phyloP scores from a whole-genome alignment of 2,329 filamentous ascomycete genomes.

The Colletotrichum sp. region DNA sequence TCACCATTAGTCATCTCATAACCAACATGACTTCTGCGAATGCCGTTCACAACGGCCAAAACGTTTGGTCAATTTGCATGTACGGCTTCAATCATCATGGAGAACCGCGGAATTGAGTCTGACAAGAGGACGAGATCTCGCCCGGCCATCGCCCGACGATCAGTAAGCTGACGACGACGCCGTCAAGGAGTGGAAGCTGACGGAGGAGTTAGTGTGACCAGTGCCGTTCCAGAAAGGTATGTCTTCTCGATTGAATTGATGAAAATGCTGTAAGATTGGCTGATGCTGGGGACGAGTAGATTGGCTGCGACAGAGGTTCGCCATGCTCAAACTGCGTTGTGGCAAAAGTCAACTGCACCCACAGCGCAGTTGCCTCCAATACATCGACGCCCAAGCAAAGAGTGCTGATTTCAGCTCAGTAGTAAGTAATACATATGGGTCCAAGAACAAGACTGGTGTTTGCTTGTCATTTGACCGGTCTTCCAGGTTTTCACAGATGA shows the following conservation, averaged over 20 bases:
- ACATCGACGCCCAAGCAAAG: slow-evolving; percentile 32
- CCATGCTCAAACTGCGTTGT: slow-evolving; percentile 39
- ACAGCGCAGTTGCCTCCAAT: slow-evolving; percentile 31
- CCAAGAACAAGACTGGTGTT: background rate
- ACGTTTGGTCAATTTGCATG: background rate
- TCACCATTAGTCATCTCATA: background rate
- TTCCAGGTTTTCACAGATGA: background rate
- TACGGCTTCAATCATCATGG: background rate
- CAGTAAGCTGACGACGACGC: slow-evolving; percentile 18
- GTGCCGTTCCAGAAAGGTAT: background rate
- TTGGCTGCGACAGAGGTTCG: slow-evolving; percentile 33
- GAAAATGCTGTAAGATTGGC: background rate
- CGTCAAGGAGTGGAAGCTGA: slow-evolving; percentile 24
- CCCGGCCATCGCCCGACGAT: slow-evolving; percentile 27
- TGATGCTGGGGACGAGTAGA: slow-evolving; percentile 15
- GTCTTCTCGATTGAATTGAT: background rate
- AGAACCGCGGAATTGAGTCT: slow-evolving; percentile 18
- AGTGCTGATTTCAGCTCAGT: slow-evolving; percentile 39
- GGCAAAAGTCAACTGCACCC: slow-evolving; percentile 34
- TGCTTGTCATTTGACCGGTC: background rate
- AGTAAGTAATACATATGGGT: slow-evolving; percentile 27
- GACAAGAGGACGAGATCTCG: background rate
- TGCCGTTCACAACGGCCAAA: background rate
- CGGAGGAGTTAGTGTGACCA: background rate
- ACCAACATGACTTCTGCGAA: background rate